phyloP scores from a whole-genome alignment of 768 basidiomycete species.

The Clathrus columnatus region DNA sequence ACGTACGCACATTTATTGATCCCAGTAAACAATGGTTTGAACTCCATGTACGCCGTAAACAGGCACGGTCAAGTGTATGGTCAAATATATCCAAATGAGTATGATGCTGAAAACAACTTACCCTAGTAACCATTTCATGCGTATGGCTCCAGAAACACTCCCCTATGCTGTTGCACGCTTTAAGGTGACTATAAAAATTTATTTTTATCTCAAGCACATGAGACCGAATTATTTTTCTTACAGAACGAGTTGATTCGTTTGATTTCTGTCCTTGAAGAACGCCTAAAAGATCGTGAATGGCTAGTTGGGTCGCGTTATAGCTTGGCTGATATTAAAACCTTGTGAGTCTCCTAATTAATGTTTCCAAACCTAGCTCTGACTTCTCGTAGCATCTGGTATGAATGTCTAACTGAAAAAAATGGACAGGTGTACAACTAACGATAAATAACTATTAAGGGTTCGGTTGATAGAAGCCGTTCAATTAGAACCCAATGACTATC shows the following conservation, averaged over 20 bases:
- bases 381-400: conserved; percentile 4
- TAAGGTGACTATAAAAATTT: neutral
- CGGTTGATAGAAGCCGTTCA: neutral
- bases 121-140: conserved; percentile 64
- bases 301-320: conserved; percentile 66
- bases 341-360: conserved; percentile 28
- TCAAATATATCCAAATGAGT: neutral
- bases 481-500: neutral
- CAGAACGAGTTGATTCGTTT: conserved; percentile 72
- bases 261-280: conserved; percentile 71
- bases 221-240: conserved; percentile 14
- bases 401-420: neutral
- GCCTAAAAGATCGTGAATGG: conserved; percentile 63
- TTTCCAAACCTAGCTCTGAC: neutral
- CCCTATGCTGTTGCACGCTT: conserved; percentile 53
- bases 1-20: neutral
- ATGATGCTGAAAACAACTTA: neutral
- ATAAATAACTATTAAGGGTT: neutral
- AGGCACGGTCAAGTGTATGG: conserved; percentile 9
- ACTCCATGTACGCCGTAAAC: conserved; percentile 14
- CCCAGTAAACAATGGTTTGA: neutral
- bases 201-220: neutral
- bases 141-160: conserved; percentile 54
- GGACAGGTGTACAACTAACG: neutral
- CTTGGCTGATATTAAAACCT: conserved; percentile 64